Evolutionary conservation across 305 asterid genomes (phyloP).

Genomic region (Fraxinus xanthoxyloides): DNA sequence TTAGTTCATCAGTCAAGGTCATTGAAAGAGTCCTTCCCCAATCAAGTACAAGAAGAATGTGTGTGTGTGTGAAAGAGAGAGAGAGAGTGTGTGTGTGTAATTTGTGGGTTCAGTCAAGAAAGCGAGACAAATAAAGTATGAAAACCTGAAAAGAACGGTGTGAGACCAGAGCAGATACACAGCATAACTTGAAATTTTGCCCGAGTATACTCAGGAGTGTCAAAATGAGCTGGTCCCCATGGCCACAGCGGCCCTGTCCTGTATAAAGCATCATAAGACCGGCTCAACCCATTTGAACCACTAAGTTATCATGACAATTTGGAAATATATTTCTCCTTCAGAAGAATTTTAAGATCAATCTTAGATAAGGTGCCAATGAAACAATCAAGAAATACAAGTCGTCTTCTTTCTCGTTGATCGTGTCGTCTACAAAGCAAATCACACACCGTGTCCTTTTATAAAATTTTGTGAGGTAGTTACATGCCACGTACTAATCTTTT

Average conservation of each 20-base stretch:
- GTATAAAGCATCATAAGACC: not conserved
- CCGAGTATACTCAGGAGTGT: not conserved
- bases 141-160: not conserved
- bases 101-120: not conserved
- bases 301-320: not conserved
- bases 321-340: not conserved
- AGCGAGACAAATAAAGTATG: not conserved
- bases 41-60: not conserved
- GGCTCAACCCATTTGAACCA: not conserved
- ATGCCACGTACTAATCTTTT: not conserved
- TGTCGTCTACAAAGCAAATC: not conserved
- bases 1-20: constrained; percentile 39
- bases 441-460: not conserved
- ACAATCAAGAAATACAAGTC: not conserved
- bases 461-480: not conserved
- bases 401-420: not conserved
- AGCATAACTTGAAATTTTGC: not conserved
- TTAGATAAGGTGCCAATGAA: not conserved
- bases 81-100: not conserved
- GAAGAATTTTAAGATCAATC: not conserved
- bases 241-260: not conserved
- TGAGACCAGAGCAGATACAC: not conserved
- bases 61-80: not conserved
- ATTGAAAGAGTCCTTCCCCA: constrained; percentile 22
- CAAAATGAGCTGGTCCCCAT: not conserved